phyloP scores from a whole-genome alignment of 1,284 basidiomycete genomes.

The Trametes polyzona region DNA sequence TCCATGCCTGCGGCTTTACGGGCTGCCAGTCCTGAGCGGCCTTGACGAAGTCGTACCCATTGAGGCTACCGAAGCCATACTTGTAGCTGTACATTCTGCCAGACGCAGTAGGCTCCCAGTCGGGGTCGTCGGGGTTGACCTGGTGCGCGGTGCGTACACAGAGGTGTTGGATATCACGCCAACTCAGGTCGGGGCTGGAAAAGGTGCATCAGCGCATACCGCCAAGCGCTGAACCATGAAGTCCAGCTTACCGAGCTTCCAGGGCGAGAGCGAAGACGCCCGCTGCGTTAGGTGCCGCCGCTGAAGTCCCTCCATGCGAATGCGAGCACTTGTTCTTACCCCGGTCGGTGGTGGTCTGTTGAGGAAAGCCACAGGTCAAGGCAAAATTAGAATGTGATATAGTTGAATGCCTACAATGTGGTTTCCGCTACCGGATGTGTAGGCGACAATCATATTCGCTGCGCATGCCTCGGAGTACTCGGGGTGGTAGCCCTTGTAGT shows the following conservation, averaged over 20 bases:
- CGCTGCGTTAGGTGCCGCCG: slow-evolving; percentile 94
- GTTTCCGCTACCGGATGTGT: slow-evolving; percentile 94
- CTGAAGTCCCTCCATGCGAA: slow-evolving; percentile 94
- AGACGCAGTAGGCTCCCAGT: slow-evolving; percentile 88
- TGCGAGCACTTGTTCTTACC: slow-evolving; percentile 85
- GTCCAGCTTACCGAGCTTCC: slow-evolving; percentile 67
- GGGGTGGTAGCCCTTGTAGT: slow-evolving; percentile 91
- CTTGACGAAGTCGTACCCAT: slow-evolving; percentile 84
- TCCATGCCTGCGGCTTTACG: slow-evolving; percentile 96
- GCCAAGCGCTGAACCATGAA: background rate
- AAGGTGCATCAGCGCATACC: slow-evolving; percentile 13
- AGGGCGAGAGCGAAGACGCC: slow-evolving; percentile 91
- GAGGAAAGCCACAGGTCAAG: slow-evolving; percentile 5
- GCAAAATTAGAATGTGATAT: slow-evolving; percentile 1
- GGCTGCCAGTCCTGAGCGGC: slow-evolving; percentile 83
- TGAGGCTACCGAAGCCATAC: slow-evolving; percentile 92
- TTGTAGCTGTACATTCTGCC: slow-evolving; percentile 94
- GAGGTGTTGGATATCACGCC: slow-evolving; percentile 96
- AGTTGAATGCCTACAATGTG: slow-evolving; percentile 71
- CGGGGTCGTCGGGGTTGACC: slow-evolving; percentile 90
- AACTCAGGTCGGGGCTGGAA: slow-evolving; percentile 86
- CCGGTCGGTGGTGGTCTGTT: slow-evolving; percentile 92
- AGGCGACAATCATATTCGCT: slow-evolving; percentile 96
- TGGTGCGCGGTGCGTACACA: slow-evolving; percentile 79
- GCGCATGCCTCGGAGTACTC: slow-evolving; percentile 98